A percentile compares a stretch with the other conserved stretches of the same genome.
Evolutionary conservation across 129 eudicot species (phyloP).

Genomic region (Sambucus nigra): DNA sequence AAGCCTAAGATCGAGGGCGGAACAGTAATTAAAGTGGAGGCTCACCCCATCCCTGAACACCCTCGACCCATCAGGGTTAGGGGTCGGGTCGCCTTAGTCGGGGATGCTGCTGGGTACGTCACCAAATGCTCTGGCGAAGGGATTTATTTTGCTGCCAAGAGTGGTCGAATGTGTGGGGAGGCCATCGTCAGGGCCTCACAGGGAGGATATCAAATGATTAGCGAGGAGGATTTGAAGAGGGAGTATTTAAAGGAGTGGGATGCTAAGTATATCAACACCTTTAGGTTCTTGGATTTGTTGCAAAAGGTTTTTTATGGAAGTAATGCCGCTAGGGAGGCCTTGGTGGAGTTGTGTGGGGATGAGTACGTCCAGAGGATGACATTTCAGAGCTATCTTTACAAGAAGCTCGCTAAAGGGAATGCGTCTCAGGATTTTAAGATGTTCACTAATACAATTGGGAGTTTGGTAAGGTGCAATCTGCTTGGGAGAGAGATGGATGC

Average conservation of each 20-base stretch:
- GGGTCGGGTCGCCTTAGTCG: slow-evolving; percentile 51
- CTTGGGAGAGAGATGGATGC: slow-evolving; percentile 22
- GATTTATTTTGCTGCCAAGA: slow-evolving; percentile 52
- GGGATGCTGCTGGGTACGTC: slow-evolving; percentile 66
- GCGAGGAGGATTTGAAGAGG: slow-evolving; percentile 47
- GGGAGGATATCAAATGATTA: slow-evolving; percentile 40
- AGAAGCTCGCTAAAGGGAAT: slow-evolving; percentile 40
- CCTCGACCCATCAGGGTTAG: slow-evolving; percentile 47
- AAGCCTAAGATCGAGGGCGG: slow-evolving; percentile 41
- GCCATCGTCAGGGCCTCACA: slow-evolving; percentile 50
- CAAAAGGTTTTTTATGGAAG: slow-evolving; percentile 50
- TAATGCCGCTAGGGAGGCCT: slow-evolving; percentile 16
- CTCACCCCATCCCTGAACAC: slow-evolving; percentile 73
- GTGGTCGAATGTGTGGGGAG: slow-evolving; percentile 61
- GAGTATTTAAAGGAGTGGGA: slow-evolving; percentile 63
- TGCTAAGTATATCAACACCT: slow-evolving; percentile 28
- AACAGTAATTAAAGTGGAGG: slow-evolving; percentile 40
- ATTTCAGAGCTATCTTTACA: slow-evolving; percentile 33
- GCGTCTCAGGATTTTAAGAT: slow-evolving; percentile 34
- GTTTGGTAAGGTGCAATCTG: slow-evolving; percentile 36
- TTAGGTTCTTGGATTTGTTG: slow-evolving; percentile 46
- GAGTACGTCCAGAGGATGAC: slow-evolving; percentile 19
- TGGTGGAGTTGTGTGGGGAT: slow-evolving; percentile 16
- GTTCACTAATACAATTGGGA: slow-evolving; percentile 37
- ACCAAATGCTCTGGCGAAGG: slow-evolving; percentile 69